A percentile compares a stretch with the other conserved stretches of the same genome.
These are phyloP conservation scores for Halophytophthora batemanensis DNA, from an alignment of 352 stramenopile species.

Conservation along the genomic window DNA sequence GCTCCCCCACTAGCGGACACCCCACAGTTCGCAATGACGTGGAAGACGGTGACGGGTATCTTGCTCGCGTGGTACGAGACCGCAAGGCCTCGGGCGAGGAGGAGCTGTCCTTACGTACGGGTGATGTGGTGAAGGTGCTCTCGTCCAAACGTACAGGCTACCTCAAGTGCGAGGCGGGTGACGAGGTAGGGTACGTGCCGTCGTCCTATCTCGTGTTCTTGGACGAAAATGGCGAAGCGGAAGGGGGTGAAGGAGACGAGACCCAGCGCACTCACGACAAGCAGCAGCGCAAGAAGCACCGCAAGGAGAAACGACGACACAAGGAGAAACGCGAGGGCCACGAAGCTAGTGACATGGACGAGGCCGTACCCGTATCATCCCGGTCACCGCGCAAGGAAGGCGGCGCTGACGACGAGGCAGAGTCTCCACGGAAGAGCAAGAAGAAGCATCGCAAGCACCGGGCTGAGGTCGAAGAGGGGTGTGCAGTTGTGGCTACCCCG, in stretches of 20 bases:
- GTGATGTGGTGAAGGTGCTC: constrained; percentile 71
- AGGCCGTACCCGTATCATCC: constrained; percentile 13
- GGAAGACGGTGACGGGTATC: constrained; percentile 18
- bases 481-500: constrained; percentile 7
- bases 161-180: constrained; percentile 75
- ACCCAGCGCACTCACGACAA: constrained; percentile 38
- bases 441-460: constrained; percentile 57
- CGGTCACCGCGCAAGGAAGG: constrained; percentile 46
- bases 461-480: constrained; percentile 19
- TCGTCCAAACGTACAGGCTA: constrained; percentile 80
- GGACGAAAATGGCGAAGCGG: constrained; percentile 24
- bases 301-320: constrained; percentile 31
- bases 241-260: constrained; percentile 15
- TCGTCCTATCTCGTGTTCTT: constrained; percentile 85
- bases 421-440: constrained; percentile 63
- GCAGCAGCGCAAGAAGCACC: constrained; percentile 55
- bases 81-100: constrained; percentile 76
- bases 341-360: constrained; percentile 39
- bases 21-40: constrained; percentile 14
- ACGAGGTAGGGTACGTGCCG: constrained; percentile 72
- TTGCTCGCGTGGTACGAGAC: constrained; percentile 67
- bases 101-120: constrained; percentile 56
- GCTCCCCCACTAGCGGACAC: constrained; percentile 12
- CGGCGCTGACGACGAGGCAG: constrained; percentile 22
- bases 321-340: constrained; percentile 35